Conservation (phyloP, 306 rosid genomes). For the Cicer judaicum region DNA sequence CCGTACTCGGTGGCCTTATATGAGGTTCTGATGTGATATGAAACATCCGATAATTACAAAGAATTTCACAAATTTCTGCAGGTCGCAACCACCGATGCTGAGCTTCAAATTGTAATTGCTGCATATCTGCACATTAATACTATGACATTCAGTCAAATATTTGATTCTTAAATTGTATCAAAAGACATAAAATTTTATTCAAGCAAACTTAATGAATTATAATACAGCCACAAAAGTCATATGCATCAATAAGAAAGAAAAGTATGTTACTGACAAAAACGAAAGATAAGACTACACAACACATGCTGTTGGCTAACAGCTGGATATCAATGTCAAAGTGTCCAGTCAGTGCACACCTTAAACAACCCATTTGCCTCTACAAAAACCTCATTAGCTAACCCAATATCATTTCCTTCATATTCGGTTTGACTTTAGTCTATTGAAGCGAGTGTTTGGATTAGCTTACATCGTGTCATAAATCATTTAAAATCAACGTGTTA, state of each 20-base stretch:
- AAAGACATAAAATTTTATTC: conserved; percentile 22
- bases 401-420: neutral
- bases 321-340: conserved; percentile 21
- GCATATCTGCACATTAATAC: conserved; percentile 64
- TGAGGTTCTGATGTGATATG: conserved; percentile 82
- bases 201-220: conserved; percentile 31
- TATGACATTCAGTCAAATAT: conserved; percentile 26
- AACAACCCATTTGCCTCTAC: neutral
- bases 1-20: conserved; percentile 81
- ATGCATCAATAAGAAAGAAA: conserved; percentile 4
- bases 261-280: neutral
- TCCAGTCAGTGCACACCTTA: conserved; percentile 16
- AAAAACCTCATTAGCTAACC: conserved; percentile 16
- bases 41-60: conserved; percentile 71
- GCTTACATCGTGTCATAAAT: neutral
- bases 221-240: conserved; percentile 18
- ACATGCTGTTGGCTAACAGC: conserved; percentile 6
- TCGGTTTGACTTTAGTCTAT: neutral
- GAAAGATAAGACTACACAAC: neutral
- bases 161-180: conserved; percentile 11
- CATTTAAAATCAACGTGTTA: neutral
- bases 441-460: conserved; percentile 8
- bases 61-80: conserved; percentile 97
- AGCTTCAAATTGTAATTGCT: conserved; percentile 75
- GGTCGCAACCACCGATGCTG: conserved; percentile 91